Evolutionary conservation across 768 basidiomycete species (phyloP), one percentile per base, ranked within the genome.

Genomic region (Pleurotus citrinopileatus): DNA sequence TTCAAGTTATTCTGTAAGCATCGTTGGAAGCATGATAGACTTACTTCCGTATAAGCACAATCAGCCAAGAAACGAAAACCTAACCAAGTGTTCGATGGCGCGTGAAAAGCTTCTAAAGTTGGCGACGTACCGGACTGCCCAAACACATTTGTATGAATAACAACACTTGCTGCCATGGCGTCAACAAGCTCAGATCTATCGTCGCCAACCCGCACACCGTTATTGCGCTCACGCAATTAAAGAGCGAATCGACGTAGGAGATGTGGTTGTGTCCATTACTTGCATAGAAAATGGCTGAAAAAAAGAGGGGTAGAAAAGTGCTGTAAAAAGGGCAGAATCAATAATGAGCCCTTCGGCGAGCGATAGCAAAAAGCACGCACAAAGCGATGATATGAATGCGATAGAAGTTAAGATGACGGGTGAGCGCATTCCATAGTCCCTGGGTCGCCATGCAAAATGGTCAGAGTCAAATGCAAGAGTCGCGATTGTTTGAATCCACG

Each of bases 11-110:
- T 3, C 51, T 13, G 28, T 17, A 19, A 42, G 13, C 40, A 38
- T 17, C 29, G 36, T 20, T 22, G 28, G 40, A 48, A 56, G 54
- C 55, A 54, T 42, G 53, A 27, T 26, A 43, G 37, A 60, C 77
- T 58, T 44, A 89, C 88, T 82, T 84, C 54, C 93, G 79, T 55
- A 86, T 79, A 55, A 84, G 80, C 23, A 96, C 91, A 67, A 91
- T 89, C 55, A 91, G 74, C 87, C 91, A 91, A 0, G 91, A 91
- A 6, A 93, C 80, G 13, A 84, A 62, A 32, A 92, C 82, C 84
- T 91, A 47, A 13, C 44, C 9, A 10, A 17, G 51, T n/a, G 27
- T 20, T 43, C 52, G 42, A 38, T 32, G 13, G 13, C 40, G 52
- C 19, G 40, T 7, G 50, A 42, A 27, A 28, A 43, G n/a, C 25